Evolutionary conservation across 1,284 basidiomycete species (phyloP), one percentile per base, ranked within the genome.

Genomic region (Uromyces viciae-fabae): DNA sequence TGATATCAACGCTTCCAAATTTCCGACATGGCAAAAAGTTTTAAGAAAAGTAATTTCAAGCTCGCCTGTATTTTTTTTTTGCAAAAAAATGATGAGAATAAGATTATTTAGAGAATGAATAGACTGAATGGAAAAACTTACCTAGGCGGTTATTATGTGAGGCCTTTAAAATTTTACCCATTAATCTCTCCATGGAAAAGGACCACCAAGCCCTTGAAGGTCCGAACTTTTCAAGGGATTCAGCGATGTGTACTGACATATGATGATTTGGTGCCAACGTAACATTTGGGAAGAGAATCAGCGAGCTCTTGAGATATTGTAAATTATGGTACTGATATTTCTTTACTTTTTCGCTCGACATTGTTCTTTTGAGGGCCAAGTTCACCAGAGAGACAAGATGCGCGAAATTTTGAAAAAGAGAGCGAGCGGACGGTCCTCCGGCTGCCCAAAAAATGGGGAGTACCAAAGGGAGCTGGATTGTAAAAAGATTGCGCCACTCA

Each of bases 401-500:
- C 31, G 14, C 14, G 19, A 75, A 75, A 17, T 75, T 75, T 0
- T 46, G 25, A 5, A 75, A 33, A 1, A 75, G 74, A 22, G 58
- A 38, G 36, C 3, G 15, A 0, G 7, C 28, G 1, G 25, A 56
- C 2, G 22, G 1, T 22, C 64, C 74, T n/a, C 33, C 17, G 49
- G 36, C 40, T 22, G n/a, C 19, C 54, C 74, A 56, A 11, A 58
- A 28, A 9, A 40, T 36, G 17, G 62, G 40, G 1, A 75, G 73
- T 19, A 54, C 43, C 11, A 75, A 43, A 1, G 73, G 73, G 5
- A 75, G 56, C 17, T 75, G 73, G 19, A 75, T 75, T 5, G 73
- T 75, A 33, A 75, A 75, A 11, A 75, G 36, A n/a, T 73, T 73
- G 38, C 46, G 22, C 71, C 71, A 73, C n/a, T 82, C 72, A 25